Base-by-base conservation (phyloP, 225 moss, liverwort and hornwort genomes). In the Bryum argenteum region DNA sequence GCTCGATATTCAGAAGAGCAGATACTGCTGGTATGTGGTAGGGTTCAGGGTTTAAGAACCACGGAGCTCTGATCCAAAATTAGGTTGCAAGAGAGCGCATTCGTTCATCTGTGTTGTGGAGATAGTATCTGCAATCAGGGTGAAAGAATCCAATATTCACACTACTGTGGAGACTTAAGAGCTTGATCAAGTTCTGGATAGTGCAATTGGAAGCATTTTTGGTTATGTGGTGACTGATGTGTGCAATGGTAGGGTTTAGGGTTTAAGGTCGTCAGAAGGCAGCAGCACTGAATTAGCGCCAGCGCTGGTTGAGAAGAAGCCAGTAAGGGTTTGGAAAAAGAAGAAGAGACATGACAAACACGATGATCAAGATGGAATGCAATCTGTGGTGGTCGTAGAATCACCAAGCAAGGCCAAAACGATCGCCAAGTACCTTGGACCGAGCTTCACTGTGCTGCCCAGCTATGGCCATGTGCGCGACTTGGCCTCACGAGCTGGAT, bases 391-490 rank as follows among this genome's bases (percentile, higher is more conserved):
- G 37, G 87, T 98, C 8, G 97, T 98, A 33, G 97, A 98, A 77
- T 98, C 94, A 8, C 89, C 88, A 19, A 91, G 71, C 48, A 98
- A 98, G 80, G 97, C 94, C 47, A 94, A 85, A 66, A 98, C 91
- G 5, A 94, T 98, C 63, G 82, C 82, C 47, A 92, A 92, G 82
- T 92, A 86, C 54, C 80, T 98, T 6, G 94, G 92, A 33, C 68
- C 88, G 14, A 77, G 80, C 60, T 91, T 85, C 44, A 89, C 90
- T 24, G 97, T 98, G 5, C 39, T 98, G 37, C 83, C 97, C 2
- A 92, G 92, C 78, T 92, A 82, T 82, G 97, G 97, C 28, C 97
- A 98, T 70, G 94, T 98, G 15, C 86, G 97, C 28, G 97, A 98
- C 66, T 79, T 98, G 11, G 94, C 97, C 67, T 88, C 97, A 8